These are phyloP conservation scores for Citrullus mucosospermus DNA, from an alignment of 306 rosid species.

Conservation along the genomic window DNA sequence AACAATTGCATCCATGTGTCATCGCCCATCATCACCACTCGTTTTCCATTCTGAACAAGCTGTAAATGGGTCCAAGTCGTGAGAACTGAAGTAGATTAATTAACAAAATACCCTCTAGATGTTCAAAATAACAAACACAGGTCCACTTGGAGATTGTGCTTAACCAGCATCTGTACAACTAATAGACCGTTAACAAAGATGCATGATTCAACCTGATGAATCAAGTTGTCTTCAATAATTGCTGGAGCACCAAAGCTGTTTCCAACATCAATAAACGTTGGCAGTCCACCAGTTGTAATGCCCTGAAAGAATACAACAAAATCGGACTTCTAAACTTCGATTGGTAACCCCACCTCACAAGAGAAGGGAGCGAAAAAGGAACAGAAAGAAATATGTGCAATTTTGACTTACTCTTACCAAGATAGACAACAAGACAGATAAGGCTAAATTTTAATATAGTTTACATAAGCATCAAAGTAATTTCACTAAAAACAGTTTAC, in stretches of 20 bases:
- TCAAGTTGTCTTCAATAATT: slow-evolving; percentile 67
- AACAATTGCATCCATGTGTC: slow-evolving; percentile 97
- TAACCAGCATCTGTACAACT: slow-evolving; percentile 1
- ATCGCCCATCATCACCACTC: slow-evolving; percentile 95
- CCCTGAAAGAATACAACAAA: slow-evolving; percentile 33
- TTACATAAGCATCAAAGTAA: background rate
- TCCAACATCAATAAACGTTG: slow-evolving; percentile 94
- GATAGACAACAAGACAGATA: too few species aligned
- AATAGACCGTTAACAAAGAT: background rate
- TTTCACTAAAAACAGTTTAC: background rate
- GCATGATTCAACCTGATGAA: slow-evolving; percentile 40
- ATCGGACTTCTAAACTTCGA: background rate
- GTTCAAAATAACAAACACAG: background rate
- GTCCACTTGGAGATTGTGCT: background rate
- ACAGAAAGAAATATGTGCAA: background rate
- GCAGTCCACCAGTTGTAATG: slow-evolving; percentile 90
- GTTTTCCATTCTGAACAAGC: slow-evolving; percentile 85
- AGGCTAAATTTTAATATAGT: background rate
- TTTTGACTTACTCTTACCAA: too few species aligned
- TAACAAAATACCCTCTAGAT: background rate
- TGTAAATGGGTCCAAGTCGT: slow-evolving; percentile 17
- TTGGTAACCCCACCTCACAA: background rate
- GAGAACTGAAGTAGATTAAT: background rate
- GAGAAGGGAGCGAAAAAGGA: background rate
- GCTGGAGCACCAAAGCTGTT: slow-evolving; percentile 97